Conservation (phyloP, 768 basidiomycete genomes). For the Kwoniella newhampshirensis region DNA sequence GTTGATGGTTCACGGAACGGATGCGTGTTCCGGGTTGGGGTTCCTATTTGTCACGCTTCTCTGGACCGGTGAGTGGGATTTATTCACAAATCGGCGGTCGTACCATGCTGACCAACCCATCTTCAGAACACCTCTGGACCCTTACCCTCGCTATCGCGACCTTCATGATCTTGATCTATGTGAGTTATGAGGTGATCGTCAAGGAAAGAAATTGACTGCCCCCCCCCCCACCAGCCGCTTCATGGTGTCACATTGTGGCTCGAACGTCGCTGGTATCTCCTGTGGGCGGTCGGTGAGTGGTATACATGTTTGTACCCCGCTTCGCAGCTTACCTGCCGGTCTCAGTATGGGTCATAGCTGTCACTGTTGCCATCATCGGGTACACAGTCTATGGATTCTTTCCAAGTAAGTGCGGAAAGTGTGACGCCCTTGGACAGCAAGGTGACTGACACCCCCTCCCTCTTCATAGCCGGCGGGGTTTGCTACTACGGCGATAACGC, state of each 20-base stretch:
- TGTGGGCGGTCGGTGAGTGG: conserved; percentile 38
- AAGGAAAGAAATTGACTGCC: neutral
- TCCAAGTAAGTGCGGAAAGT: conserved; percentile 43
- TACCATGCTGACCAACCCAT: neutral
- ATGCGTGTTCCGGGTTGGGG: conserved; percentile 46
- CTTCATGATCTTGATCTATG: conserved; percentile 53
- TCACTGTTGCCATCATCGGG: conserved; percentile 37
- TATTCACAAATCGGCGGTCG: neutral
- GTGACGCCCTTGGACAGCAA: too few species aligned
- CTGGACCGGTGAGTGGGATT: conserved; percentile 41
- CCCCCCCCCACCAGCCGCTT: conserved; percentile 38
- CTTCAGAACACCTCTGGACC: conserved; percentile 53
- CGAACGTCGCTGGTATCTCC: conserved; percentile 46
- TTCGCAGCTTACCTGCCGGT: neutral
- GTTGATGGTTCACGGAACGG: conserved; percentile 26
- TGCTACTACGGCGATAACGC: conserved; percentile 49
- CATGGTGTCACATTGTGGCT: conserved; percentile 42
- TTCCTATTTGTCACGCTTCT: conserved; percentile 39
- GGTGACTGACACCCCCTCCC: too few species aligned
- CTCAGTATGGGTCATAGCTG: conserved; percentile 41
- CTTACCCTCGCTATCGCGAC: conserved; percentile 50
- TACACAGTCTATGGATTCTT: conserved; percentile 44
- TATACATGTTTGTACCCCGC: neutral
- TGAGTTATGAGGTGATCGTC: conserved; percentile 18
- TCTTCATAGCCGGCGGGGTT: conserved; percentile 42